phyloP scores from a whole-genome alignment of 148 eudicot genomes.

The Suaeda aralocaspica region DNA sequence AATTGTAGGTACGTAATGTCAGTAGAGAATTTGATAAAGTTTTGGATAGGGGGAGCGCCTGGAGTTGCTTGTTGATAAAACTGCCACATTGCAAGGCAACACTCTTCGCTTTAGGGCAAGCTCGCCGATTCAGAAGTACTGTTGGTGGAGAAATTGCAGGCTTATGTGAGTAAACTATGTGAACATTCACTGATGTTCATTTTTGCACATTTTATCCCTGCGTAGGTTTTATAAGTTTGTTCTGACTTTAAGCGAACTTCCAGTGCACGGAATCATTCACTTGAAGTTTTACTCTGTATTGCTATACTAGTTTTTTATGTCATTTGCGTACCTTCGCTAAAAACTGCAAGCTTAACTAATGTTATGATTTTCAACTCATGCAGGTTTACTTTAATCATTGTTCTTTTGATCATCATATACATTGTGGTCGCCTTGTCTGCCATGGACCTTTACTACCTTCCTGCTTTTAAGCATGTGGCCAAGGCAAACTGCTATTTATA shows the following conservation, averaged over 20 bases:
- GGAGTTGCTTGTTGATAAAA: slow-evolving; percentile 89
- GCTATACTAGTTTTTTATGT: too few relatives aligned
- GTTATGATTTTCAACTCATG: slow-evolving; percentile 11
- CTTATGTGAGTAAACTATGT: slow-evolving; percentile 61
- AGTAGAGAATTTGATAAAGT: slow-evolving; percentile 97
- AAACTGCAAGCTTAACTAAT: neutral
- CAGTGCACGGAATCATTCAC: neutral
- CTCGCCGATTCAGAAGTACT: slow-evolving; percentile 83
- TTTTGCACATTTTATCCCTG: neutral
- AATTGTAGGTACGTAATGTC: slow-evolving; percentile 72
- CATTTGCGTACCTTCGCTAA: too few relatives aligned
- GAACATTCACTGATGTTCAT: neutral
- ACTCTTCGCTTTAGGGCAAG: slow-evolving; percentile 86
- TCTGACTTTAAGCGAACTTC: neutral
- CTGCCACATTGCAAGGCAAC: slow-evolving; percentile 78
- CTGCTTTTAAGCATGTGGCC: slow-evolving; percentile 36
- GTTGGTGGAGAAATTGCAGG: slow-evolving; percentile 99
- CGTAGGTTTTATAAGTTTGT: neutral
- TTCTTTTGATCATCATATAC: slow-evolving; percentile 70
- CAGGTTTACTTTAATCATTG: slow-evolving; percentile 70
- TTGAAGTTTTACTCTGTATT: too few relatives aligned
- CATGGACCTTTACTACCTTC: slow-evolving; percentile 70
- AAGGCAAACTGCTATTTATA: slow-evolving; percentile 1
- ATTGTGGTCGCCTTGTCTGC: slow-evolving; percentile 78
- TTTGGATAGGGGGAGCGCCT: slow-evolving; percentile 92